A percentile compares a stretch with the other conserved stretches of the same genome.
Evolutionary conservation across 306 rosid genomes (phyloP).

Genomic region (Glycyrrhiza uralensis): DNA sequence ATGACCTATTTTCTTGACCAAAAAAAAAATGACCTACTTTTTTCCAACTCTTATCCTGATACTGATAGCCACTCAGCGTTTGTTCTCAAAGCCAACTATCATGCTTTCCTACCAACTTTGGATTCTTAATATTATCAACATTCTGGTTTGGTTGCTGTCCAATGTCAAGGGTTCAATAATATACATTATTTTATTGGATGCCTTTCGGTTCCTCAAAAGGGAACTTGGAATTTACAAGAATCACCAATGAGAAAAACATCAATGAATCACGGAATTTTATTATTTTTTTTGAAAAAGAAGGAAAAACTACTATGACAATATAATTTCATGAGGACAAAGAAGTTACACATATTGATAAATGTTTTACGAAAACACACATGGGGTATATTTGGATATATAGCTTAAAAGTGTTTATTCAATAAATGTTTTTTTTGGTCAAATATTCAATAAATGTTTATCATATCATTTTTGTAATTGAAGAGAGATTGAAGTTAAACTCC

Average conservation of each 20-base stretch:
- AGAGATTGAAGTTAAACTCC: too few species aligned
- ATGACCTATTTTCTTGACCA: too few species aligned
- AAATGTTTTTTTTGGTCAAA: too few species aligned
- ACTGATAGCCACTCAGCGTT: not conserved
- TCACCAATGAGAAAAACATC: not conserved
- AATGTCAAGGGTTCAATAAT: not conserved
- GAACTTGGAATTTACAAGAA: not conserved
- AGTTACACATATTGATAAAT: too few species aligned
- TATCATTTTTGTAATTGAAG: too few species aligned
- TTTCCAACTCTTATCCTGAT: constrained; percentile 14
- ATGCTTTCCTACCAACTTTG: constrained; percentile 13
- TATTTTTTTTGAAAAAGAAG: not conserved
- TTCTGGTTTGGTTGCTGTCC: constrained; percentile 3
- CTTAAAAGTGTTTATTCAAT: too few species aligned
- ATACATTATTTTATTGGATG: not conserved
- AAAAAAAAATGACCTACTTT: too few species aligned
- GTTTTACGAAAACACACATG: too few species aligned
- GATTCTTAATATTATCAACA: constrained; percentile 28
- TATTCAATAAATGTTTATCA: too few species aligned
- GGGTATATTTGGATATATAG: too few species aligned
- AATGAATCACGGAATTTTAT: not conserved
- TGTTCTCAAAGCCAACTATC: not conserved
- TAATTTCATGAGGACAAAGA: not conserved
- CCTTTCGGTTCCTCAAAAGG: constrained; percentile 24
- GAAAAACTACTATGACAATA: not conserved